A percentile compares a stretch with the other conserved stretches of the same genome.
Conservation (phyloP, 306 rosid genomes). For the Sechiopsis laciniata region DNA sequence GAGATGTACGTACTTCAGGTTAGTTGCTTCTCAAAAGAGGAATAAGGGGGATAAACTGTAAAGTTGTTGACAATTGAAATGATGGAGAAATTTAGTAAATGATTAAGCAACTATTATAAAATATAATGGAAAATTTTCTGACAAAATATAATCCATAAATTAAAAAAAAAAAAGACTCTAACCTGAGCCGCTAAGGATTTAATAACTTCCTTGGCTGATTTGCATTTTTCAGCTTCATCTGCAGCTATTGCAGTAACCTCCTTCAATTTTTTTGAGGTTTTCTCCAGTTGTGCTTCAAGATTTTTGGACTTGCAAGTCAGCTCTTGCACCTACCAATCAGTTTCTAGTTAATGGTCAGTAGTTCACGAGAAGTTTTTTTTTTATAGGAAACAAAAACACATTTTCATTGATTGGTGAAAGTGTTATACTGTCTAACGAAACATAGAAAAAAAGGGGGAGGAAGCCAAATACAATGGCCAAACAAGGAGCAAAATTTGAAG, state of each 20-base stretch:
- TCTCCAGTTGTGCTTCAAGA: conserved; percentile 76
- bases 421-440: too few species aligned
- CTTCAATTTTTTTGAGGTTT: conserved; percentile 61
- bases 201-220: conserved; percentile 86
- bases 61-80: background rate
- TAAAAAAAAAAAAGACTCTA: conserved; percentile 28
- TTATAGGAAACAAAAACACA: too few species aligned
- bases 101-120: background rate
- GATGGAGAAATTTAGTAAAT: background rate
- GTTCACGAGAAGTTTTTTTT: background rate
- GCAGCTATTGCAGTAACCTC: conserved; percentile 72
- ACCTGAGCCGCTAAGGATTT: conserved; percentile 88
- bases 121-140: conserved; percentile 12
- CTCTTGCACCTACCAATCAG: conserved; percentile 59
- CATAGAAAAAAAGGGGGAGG: too few species aligned
- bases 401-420: too few species aligned
- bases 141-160: conserved; percentile 18
- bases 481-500: too few species aligned
- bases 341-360: conserved; percentile 12
- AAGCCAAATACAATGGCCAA: too few species aligned
- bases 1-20: background rate
- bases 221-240: conserved; percentile 80
- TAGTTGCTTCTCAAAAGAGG: background rate
- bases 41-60: background rate
- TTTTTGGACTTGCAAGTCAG: conserved; percentile 56